Evolutionary conservation across 768 basidiomycete genomes (phyloP).

Genomic region (Coprinellus aureogranulatus): DNA sequence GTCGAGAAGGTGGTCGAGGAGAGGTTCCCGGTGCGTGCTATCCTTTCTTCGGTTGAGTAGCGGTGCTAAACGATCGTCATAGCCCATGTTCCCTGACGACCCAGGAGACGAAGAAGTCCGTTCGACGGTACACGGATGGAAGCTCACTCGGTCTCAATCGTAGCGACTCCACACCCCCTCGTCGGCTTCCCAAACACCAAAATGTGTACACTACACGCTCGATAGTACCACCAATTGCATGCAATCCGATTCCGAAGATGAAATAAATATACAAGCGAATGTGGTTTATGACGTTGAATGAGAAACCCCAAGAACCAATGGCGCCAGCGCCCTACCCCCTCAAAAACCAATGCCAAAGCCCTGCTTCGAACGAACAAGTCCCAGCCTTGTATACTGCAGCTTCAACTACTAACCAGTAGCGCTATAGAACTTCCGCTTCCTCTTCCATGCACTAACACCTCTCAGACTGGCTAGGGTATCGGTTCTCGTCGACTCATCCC

Average conservation of each 20-base stretch:
- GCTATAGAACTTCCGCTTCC: too few relatives aligned
- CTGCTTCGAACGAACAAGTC: background rate
- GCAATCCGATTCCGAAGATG: too few relatives aligned
- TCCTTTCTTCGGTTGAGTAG: background rate
- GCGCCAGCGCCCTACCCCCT: background rate
- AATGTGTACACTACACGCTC: too few relatives aligned
- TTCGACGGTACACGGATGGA: conserved; percentile 85
- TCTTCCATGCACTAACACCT: too few relatives aligned
- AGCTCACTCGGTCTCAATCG: conserved; percentile 33
- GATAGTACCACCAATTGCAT: too few relatives aligned
- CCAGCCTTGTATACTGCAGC: too few relatives aligned
- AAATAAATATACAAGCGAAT: too few relatives aligned
- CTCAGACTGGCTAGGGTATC: too few relatives aligned
- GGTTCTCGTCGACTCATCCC: background rate
- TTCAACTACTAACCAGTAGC: too few relatives aligned
- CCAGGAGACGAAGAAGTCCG: conserved; percentile 73
- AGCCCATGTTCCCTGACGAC: conserved; percentile 93
- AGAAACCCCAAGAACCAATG: background rate
- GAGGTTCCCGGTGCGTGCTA: conserved; percentile 54
- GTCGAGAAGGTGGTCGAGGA: conserved; percentile 68
- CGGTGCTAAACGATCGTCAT: background rate
- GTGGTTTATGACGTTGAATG: too few relatives aligned
- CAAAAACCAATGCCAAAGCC: background rate
- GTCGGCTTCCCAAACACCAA: too few relatives aligned
- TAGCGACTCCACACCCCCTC: too few relatives aligned